A percentile compares a stretch with the other conserved stretches of the same genome.
Evolutionary conservation across 2,329 filamentous ascomycete genomes (phyloP).

Genomic region (Diplodia corticola): DNA sequence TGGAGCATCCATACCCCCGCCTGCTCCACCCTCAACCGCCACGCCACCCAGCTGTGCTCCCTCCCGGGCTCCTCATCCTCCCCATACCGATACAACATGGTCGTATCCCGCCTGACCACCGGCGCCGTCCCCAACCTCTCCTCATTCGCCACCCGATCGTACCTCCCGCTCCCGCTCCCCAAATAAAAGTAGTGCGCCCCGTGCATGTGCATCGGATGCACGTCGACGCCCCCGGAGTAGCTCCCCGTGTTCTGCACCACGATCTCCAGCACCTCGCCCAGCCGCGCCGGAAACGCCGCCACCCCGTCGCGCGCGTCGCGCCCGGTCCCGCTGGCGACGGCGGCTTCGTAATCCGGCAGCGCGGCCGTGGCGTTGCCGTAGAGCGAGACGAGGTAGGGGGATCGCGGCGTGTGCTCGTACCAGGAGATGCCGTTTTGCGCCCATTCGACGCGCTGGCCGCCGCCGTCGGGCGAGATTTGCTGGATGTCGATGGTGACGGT

Average conservation of each 20-base stretch:
- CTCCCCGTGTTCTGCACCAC: slow-evolving; percentile 47
- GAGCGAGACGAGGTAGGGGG: slow-evolving; percentile 55
- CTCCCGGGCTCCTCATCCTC: slow-evolving; percentile 42
- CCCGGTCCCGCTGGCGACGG: slow-evolving; percentile 49
- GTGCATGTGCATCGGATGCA: slow-evolving; percentile 58
- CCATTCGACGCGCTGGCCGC: slow-evolving; percentile 29
- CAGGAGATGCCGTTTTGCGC: slow-evolving; percentile 28
- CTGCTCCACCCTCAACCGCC: slow-evolving; percentile 56
- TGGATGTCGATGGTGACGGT: slow-evolving; percentile 36
- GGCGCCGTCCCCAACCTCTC: slow-evolving; percentile 43
- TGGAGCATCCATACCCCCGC: slow-evolving; percentile 64
- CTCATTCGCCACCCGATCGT: slow-evolving; percentile 54
- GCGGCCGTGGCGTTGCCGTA: slow-evolving; percentile 49
- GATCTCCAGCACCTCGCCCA: slow-evolving; percentile 60
- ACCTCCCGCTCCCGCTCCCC: slow-evolving; percentile 56
- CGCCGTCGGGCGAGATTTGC: slow-evolving; percentile 24
- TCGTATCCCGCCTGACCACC: slow-evolving; percentile 49
- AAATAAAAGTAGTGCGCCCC: slow-evolving; percentile 57
- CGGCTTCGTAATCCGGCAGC: slow-evolving; percentile 55
- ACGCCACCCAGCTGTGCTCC: slow-evolving; percentile 60
- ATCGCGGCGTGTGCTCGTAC: slow-evolving; percentile 23
- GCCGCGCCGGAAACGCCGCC: slow-evolving; percentile 52
- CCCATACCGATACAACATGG: slow-evolving; percentile 58
- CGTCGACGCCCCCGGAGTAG: slow-evolving; percentile 29
- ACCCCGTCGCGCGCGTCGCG: slow-evolving; percentile 55